Evolutionary conservation across 2,329 filamentous ascomycete species (phyloP), one percentile per base, ranked within the genome.

Genomic region (Leptographium flavum): DNA sequence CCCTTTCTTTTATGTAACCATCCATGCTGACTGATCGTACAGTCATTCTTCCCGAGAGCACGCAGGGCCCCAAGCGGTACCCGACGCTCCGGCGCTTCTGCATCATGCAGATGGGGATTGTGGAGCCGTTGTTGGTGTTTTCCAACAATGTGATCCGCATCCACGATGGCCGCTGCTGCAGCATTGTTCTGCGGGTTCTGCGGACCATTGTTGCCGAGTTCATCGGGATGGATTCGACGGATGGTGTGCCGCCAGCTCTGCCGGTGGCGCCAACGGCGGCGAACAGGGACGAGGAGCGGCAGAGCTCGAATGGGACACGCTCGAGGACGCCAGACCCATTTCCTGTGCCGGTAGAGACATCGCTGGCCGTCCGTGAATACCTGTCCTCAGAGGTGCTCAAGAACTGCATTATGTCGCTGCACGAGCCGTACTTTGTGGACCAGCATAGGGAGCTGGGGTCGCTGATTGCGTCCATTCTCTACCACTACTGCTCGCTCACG

Each of bases 401-500:
- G 65, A 87, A 87, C 0, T 90, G 84, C 56, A 85, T 95, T 58
- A 85, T 81, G 2, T 93, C 85, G 2, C 77, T 98, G 42, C 85
- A 96, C 63, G 92, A 98, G 53, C 81, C 87, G 0, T 95, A 96
- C 62, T 98, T 96, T 62, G 88, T 95, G 30, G 92, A 98, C 54
- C 76, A 93, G 50, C 92, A 98, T 57, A 90, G 88, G 58, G 88
- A 98, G 43, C 72, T 98, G 21, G 90, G 87, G 1, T 76, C 80
- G 21, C 70, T 96, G 32, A 94, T 98, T 50, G 88, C 88, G 0
- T 76, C 81, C 4, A 92, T 96, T 49, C 71, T 94, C 54, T 73
- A 82, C 9, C 74, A 83, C 49, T 94, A 94, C 58, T 76, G 77
- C 13, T 68, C 75, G 0, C 62, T 75, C 28, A 88, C 82, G 8